Base-by-base conservation (phyloP, 2,329 filamentous ascomycete species). In the Dactylellina haptotyla region DNA sequence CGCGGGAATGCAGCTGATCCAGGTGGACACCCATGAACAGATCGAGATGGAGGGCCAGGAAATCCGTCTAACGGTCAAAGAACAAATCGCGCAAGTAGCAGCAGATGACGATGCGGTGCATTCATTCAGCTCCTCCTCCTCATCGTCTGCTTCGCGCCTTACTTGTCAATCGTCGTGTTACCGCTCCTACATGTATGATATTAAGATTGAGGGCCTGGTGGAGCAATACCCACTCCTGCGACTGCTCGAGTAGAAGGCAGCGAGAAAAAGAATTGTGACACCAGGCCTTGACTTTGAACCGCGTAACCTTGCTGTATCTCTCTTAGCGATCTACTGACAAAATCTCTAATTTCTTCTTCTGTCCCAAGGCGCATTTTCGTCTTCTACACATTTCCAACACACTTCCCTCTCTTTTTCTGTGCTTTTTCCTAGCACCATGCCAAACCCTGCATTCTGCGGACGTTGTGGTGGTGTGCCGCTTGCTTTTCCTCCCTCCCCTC, bases 321-420 rank as follows among this genome's bases (percentile, higher is more conserved):
- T 58, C 20, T 18, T 32, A 58, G 39, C 54, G 46, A 50, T 32
- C n/a, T 28, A 18, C 14, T 34, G 16, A 46, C 1, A 20, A 46
- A 46, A 20, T 34, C 18, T 18, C 23, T 9, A 43, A 20, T 18
- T 41, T 16, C 26, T 57, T 41, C 10, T 57, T 25, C 34, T 32
- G 37, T 30, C 16, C 26, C 57, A 61, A 61, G 57, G 57, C 57
- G 26, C 43, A 61, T 50, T 61, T 16, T 41, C 14, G 12, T 16
- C 37, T 41, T 16, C 16, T 5, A 54, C 37, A 45, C 5, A 16
- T 45, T 37, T 37, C 2, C 12, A n/a, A n/a, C n/a, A n/a, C n/a
- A n/a, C n/a, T n/a, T n/a, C n/a, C n/a, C n/a, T n/a, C n/a, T n/a
- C n/a, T n/a, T n/a, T 30, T 43, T 43, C 26, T 8, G 34, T 45